Evolutionary conservation across 2,329 filamentous ascomycete genomes (phyloP).

Genomic region (Fusarium sp.): DNA sequence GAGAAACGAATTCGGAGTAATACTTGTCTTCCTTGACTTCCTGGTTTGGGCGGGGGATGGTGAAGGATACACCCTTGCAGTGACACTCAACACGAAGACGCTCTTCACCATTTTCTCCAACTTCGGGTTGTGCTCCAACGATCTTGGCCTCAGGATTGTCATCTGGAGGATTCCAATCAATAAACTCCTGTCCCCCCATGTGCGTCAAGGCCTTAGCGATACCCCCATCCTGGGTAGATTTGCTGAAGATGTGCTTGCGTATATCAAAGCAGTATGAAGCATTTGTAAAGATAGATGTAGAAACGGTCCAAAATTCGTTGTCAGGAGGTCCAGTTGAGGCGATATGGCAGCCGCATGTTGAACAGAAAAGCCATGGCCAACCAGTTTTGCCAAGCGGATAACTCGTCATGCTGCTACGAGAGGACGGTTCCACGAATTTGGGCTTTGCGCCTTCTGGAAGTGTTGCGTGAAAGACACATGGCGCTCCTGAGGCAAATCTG

Average conservation of each 20-base stretch:
- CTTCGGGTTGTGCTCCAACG: constrained; percentile 45
- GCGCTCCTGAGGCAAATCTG: constrained; percentile 55
- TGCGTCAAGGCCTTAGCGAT: constrained; percentile 51
- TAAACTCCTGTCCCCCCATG: constrained; percentile 47
- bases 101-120: constrained; percentile 52
- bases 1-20: constrained; percentile 51
- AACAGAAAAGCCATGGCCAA: constrained; percentile 57
- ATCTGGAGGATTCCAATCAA: constrained; percentile 51
- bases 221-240: constrained; percentile 52
- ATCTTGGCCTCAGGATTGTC: constrained; percentile 44
- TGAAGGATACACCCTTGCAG: constrained; percentile 61
- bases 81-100: constrained; percentile 57
- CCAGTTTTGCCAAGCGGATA: constrained; percentile 49
- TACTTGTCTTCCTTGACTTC: constrained; percentile 46
- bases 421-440: constrained; percentile 55
- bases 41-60: constrained; percentile 53
- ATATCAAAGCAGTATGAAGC: constrained; percentile 51
- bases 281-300: constrained; percentile 55
- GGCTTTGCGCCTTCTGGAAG: constrained; percentile 51
- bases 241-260: constrained; percentile 51
- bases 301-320: constrained; percentile 52
- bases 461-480: constrained; percentile 55
- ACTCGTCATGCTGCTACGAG: constrained; percentile 49
- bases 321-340: constrained; percentile 48
- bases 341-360: constrained; percentile 59